A percentile compares a stretch with the other conserved stretches of the same genome.
Evolutionary conservation across 2,329 filamentous ascomycete species (phyloP).

Genomic region (Bertia moriformis): DNA sequence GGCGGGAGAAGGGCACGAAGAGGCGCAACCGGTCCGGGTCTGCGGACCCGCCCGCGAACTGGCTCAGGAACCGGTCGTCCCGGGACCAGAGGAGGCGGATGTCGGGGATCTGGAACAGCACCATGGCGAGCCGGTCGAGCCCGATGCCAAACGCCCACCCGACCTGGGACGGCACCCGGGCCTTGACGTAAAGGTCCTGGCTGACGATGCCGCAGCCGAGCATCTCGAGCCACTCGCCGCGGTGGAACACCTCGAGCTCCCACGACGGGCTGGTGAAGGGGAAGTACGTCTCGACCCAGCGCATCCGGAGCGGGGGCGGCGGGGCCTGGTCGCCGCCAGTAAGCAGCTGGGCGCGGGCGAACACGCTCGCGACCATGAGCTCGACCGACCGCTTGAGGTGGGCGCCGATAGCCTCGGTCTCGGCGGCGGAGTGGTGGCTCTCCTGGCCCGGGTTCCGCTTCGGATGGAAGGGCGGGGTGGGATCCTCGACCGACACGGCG

Average conservation of each 20-base stretch:
- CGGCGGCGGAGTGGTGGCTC: constrained; percentile 54
- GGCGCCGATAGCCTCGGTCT: constrained; percentile 67
- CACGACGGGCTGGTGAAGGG: constrained; percentile 91
- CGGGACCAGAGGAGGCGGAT: constrained; percentile 92
- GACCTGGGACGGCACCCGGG: constrained; percentile 58
- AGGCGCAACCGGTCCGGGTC: constrained; percentile 34
- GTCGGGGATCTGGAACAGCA: constrained; percentile 88
- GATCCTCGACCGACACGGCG: constrained; percentile 67
- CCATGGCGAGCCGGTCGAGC: constrained; percentile 89
- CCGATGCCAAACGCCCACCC: constrained; percentile 96
- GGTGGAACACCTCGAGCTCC: constrained; percentile 92
- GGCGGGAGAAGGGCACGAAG: constrained; percentile 80
- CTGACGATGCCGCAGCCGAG: constrained; percentile 83
- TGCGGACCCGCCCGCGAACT: constrained; percentile 56
- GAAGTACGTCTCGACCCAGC: constrained; percentile 96
- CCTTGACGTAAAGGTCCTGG: constrained; percentile 66
- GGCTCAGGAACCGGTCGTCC: constrained; percentile 70
- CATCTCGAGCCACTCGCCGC: constrained; percentile 88
- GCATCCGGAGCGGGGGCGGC: constrained; percentile 56
- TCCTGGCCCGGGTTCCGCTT: constrained; percentile 73
- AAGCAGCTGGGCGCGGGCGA: constrained; percentile 47
- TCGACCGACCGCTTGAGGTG: constrained; percentile 86
- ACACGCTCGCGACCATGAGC: constrained; percentile 77
- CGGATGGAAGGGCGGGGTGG: constrained; percentile 62
- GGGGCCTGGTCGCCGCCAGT: constrained; percentile 18